Conservation (phyloP, 1,284 basidiomycete genomes). For the Lentinula novae-zelandiae region DNA sequence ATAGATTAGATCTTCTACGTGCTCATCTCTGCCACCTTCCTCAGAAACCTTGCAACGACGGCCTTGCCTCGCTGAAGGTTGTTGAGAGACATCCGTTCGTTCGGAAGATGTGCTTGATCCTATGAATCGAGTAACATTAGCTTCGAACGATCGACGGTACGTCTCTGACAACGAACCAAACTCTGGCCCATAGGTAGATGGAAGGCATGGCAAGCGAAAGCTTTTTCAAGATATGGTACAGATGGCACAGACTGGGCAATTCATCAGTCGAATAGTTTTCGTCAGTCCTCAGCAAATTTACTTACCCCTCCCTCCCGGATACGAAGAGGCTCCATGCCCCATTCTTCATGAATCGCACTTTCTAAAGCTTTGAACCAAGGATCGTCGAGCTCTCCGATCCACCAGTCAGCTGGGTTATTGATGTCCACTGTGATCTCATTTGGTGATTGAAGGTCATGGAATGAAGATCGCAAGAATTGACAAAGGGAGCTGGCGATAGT, state of each 20-base stretch:
- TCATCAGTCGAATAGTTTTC: slow-evolving; percentile 5
- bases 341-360: slow-evolving; percentile 78
- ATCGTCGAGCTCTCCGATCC: slow-evolving; percentile 84
- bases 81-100: slow-evolving; percentile 77
- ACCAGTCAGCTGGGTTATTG: slow-evolving; percentile 91
- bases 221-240: slow-evolving; percentile 89
- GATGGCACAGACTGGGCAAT: slow-evolving; percentile 76
- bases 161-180: slow-evolving; percentile 45
- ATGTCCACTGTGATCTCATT: slow-evolving; percentile 78
- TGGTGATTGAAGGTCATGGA: slow-evolving; percentile 59
- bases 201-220: slow-evolving; percentile 78
- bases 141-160: neutral
- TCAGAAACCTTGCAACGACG: slow-evolving; percentile 71
- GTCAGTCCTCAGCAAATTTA: slow-evolving; percentile 15
- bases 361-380: slow-evolving; percentile 84
- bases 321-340: slow-evolving; percentile 80
- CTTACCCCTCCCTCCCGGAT: slow-evolving; percentile 92
- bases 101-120: slow-evolving; percentile 85
- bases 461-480: slow-evolving; percentile 57
- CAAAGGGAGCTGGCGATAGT: slow-evolving; percentile 63
- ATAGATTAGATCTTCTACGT: too few species aligned
- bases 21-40: slow-evolving; percentile 26
- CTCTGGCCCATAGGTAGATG: slow-evolving; percentile 90
- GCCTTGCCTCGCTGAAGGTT: slow-evolving; percentile 75
- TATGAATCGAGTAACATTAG: slow-evolving; percentile 25